Conservation (phyloP, 306 rosid genomes). For the Geum urbanum region DNA sequence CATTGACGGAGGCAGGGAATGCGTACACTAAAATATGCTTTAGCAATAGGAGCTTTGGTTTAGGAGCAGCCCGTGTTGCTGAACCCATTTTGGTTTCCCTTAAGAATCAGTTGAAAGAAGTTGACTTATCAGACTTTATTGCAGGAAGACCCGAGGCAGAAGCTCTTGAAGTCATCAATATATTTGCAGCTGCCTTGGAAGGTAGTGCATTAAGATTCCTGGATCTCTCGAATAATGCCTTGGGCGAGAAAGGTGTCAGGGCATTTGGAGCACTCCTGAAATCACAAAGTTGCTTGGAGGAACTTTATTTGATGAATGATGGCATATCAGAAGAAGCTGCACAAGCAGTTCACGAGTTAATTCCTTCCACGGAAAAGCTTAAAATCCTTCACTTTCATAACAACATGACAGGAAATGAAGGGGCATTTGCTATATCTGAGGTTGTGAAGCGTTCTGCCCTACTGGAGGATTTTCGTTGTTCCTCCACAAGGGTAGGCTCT, state of each 20-base stretch:
- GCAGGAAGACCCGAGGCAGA: slow-evolving; percentile 86
- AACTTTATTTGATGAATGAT: slow-evolving; percentile 76
- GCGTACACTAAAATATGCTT: slow-evolving; percentile 87
- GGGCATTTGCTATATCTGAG: slow-evolving; percentile 67
- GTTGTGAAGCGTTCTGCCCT: slow-evolving; percentile 63
- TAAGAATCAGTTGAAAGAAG: slow-evolving; percentile 72
- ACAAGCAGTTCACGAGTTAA: slow-evolving; percentile 62
- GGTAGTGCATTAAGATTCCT: slow-evolving; percentile 60
- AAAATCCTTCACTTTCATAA: slow-evolving; percentile 72
- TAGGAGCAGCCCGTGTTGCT: slow-evolving; percentile 63
- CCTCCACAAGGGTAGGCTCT: slow-evolving; percentile 67
- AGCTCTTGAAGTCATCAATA: slow-evolving; percentile 71
- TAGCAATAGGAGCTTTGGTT: slow-evolving; percentile 84
- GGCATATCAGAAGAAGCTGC: slow-evolving; percentile 95
- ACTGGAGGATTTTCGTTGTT: slow-evolving; percentile 76
- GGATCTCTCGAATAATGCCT: slow-evolving; percentile 79
- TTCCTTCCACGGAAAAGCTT: slow-evolving; percentile 79
- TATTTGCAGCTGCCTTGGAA: slow-evolving; percentile 72
- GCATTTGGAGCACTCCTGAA: slow-evolving; percentile 76
- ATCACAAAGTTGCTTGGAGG: slow-evolving; percentile 71
- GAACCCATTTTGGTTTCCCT: slow-evolving; percentile 61
- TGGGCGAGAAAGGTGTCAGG: slow-evolving; percentile 90
- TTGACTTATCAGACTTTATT: slow-evolving; percentile 73
- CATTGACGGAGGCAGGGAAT: slow-evolving; percentile 63
- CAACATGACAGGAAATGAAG: slow-evolving; percentile 86